These are phyloP conservation scores for Cyberlindnera misumaiensis DNA, from an alignment of 805 yeast species.

Conservation along the genomic window DNA sequence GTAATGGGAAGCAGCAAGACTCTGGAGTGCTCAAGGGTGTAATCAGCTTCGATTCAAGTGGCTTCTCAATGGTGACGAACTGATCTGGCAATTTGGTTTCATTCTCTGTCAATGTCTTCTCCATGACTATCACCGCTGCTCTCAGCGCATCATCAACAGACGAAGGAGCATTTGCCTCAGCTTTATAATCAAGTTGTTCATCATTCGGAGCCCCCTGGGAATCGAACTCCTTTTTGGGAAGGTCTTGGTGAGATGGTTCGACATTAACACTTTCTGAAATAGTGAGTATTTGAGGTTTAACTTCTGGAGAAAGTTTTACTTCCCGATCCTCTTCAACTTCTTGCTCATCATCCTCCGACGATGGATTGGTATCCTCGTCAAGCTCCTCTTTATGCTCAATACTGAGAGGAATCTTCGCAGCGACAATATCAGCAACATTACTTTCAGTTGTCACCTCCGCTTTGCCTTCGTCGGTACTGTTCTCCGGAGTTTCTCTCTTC, in stretches of 20 bases:
- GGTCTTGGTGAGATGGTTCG: neutral
- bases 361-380: constrained; percentile 4
- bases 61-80: neutral
- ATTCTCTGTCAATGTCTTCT: neutral
- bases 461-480: neutral
- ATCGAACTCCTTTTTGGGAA: neutral
- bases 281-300: neutral
- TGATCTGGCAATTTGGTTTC: neutral
- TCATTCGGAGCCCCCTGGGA: neutral
- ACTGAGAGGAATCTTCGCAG: constrained; percentile 15
- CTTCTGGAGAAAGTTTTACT: neutral
- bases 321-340: constrained; percentile 17
- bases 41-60: constrained; percentile 8
- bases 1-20: constrained; percentile 43
- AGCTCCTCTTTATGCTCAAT: constrained; percentile 17
- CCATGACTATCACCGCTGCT: neutral
- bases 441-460: neutral
- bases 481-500: neutral
- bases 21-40: constrained; percentile 19
- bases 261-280: neutral
- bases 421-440: constrained; percentile 2
- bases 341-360: constrained; percentile 2
- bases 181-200: neutral
- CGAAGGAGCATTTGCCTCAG: neutral
- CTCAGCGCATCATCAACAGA: neutral